Evolutionary conservation across 179 eudicot species (phyloP).

Genomic region (Actinidia arguta): DNA sequence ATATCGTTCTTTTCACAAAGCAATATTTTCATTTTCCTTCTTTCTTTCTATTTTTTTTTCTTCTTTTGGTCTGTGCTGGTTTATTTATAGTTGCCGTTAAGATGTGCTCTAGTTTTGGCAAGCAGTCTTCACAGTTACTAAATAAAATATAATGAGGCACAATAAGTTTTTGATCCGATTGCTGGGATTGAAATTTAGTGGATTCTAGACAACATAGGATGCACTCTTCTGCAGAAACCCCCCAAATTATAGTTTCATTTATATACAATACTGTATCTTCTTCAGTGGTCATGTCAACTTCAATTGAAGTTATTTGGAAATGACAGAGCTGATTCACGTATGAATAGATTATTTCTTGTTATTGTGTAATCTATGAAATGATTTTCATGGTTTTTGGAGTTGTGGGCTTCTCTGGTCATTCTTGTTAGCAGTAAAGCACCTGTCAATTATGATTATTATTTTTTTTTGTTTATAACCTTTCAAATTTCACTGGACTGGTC

Average conservation of each 20-base stretch:
- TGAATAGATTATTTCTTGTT: too few species aligned
- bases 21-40: not conserved
- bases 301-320: too few species aligned
- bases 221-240: not conserved
- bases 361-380: too few species aligned
- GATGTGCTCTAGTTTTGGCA: not conserved
- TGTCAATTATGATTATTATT: too few species aligned
- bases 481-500: too few species aligned
- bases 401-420: too few species aligned
- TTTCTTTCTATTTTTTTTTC: not conserved
- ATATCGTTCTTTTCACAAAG: not conserved
- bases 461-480: too few species aligned
- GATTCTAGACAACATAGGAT: not conserved
- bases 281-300: not conserved
- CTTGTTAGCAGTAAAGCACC: too few species aligned
- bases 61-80: slow-evolving; percentile 3
- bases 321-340: too few species aligned
- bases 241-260: not conserved
- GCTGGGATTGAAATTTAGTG: not conserved
- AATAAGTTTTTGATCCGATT: not conserved
- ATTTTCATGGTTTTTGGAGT: too few species aligned
- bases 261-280: not conserved
- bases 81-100: not conserved
- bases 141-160: not conserved
- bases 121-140: slow-evolving; percentile 1